Conservation (phyloP, 2,329 filamentous ascomycete genomes). For the Pseudocercospora fuligena region DNA sequence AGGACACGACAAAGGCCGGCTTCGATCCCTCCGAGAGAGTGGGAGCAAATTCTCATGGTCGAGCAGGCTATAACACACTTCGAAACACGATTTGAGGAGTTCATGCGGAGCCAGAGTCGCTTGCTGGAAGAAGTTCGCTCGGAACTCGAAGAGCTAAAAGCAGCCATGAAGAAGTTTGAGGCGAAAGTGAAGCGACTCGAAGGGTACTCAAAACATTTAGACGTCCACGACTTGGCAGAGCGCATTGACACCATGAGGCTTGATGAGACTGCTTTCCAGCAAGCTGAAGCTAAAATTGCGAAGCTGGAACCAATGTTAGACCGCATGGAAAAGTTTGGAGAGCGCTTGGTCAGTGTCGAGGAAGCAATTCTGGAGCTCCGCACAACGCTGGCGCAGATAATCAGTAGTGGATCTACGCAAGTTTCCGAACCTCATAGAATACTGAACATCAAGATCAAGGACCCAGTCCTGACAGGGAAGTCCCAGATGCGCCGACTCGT, state of each 20-base stretch:
- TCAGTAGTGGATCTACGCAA: neutral
- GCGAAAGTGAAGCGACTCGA: neutral
- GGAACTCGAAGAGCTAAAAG: neutral
- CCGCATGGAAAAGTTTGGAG: neutral
- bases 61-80: neutral
- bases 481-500: neutral
- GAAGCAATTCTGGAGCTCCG: neutral
- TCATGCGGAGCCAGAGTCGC: neutral
- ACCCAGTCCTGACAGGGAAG: too few relatives aligned
- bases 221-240: neutral
- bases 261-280: neutral
- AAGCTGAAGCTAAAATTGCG: neutral
- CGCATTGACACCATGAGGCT: neutral
- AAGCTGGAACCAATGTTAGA: neutral
- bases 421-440: too few relatives aligned
- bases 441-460: too few relatives aligned
- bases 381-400: neutral
- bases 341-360: neutral
- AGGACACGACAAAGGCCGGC: neutral
- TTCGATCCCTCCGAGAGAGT: neutral
- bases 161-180: neutral
- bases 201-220: neutral
- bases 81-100: conserved; percentile 5
- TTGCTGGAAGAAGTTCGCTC: neutral
- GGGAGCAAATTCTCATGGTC: neutral